Base-by-base conservation (phyloP, 257 asterid species). In the Forsythia viridissima region DNA sequence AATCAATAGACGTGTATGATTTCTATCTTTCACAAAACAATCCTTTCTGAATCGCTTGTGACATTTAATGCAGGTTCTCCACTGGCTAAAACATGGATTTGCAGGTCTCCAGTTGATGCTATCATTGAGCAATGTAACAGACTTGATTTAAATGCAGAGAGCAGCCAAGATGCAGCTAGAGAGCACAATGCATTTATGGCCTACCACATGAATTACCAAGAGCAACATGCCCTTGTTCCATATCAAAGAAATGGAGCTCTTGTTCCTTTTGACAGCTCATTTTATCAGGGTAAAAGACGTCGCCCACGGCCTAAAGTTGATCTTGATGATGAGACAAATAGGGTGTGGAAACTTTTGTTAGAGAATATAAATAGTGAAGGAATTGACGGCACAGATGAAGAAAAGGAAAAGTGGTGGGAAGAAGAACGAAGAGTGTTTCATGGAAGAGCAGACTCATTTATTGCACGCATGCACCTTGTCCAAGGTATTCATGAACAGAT, bases 381-480 rank as follows among this genome's bases (percentile, higher is more conserved):
- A 48, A 73, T 86, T 67, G 86, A 88, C 77, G 92, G 92, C 75
- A 84, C 86, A 20, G 89, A 88, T 79, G 85, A 79, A 63, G 84
- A 84, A 71, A 88, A 86, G 68, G 80, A 84, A 76, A 86, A 83
- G 76, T 86, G 89, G 90, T 88, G 92, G 92, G 89, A 84, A 76
- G 82, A 82, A 36, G 90, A 88, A 80, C 86, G 92, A 48, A 57
- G 81, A 74, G 86, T 88, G 59, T 88, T 88, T 81, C 82, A 73
- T 70, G 84, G 90, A 77, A 84, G 92, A 80, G 85, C 88, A 76
- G 86, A 88, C 78, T 88, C 92, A 67, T 88, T 88, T 76, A 84
- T 88, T 43, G 92, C 92, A 36, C 86, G 88, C 39, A 88, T 88
- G 92, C 92, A 81, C 76, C 92, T 86, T 37, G 90, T 88, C 81